Base-by-base conservation (phyloP, 768 basidiomycete genomes). In the Daedaleopsis sinensis region DNA sequence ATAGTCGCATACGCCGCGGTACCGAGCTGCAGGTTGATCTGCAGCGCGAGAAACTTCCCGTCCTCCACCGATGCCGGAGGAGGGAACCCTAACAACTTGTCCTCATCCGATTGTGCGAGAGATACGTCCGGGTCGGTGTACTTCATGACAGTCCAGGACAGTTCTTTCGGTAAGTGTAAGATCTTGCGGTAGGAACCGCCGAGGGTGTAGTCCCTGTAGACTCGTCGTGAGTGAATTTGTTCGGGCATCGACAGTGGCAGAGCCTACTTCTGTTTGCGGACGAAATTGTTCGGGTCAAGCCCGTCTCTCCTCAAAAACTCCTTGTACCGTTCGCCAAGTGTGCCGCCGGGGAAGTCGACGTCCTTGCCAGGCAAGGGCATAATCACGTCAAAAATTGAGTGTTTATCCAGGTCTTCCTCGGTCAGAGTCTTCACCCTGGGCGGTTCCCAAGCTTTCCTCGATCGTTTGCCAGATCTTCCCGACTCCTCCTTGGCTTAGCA, bases 351-450 rank as follows among this genome's bases (percentile, higher is more conserved):
- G 72, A 93, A 98, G 37, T 90, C 89, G 19, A 98, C 93, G 69
- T 96, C 93, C 65, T 87, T 94, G 4, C 97, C 97, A 32, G 97
- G 96, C 19, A 98, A 78, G n/a, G 97, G 96, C 89, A 98, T 93
- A 63, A 98, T 85, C 58, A 98, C 91, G 74, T 99, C 96, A 69
- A 94, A 93, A 63, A 98, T 93, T 16, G 88, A 85, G 75, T 95
- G 90, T 58, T 90, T 86, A 68, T 85, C 79, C 49, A 94, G 73
- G 71, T 98, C 93, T 18, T 82, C 90, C 65, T 85, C 85, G 0
- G 87, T 87, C 56, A 99, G 74, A 3, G 87, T 86, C 74, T 90
- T 94, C 58, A 97, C 86, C 44, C 82, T 85, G 23, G 86, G 86
- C 13, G 89, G 73, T 49, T 84, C 78, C 78, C 86, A 91, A n/a